Base-by-base conservation (phyloP, 768 basidiomycete species). In the Xerocomellus amylosporus region DNA sequence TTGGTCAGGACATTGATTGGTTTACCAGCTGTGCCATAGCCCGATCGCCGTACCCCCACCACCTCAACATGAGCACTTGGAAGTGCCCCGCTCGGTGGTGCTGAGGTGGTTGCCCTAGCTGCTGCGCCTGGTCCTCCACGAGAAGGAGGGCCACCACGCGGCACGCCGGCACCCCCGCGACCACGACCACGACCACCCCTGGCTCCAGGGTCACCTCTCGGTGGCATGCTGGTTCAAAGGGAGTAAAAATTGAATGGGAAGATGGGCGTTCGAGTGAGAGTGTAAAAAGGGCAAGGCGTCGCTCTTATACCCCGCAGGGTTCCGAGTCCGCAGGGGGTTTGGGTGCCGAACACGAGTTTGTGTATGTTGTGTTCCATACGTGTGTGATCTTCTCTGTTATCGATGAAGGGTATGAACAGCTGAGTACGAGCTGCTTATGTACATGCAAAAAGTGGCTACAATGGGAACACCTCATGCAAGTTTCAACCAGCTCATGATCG, bases 21-120 rank as follows among this genome's bases (percentile, higher is more conserved):
- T 22, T 67, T 73, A 4, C 89, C 90, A 10, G 76, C 74, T 0
- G 73, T 77, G 20, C 87, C 89, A 61, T 79, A 88, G 36, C 76
- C 79, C 28, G 86, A 79, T 38, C 90, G 77, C 61, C 79, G 85
- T 36, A 90, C 90, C 17, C 88, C 88, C 38, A 88, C 74, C 28
- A 85, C 76, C 43, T 68, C 55, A 46, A 82, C 71, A 60, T 80
- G 79, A 17, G 59, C 46, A 40, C 57, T 64, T 45, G 70, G 70
- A 26, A 71, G 64, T 42, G 62, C 55, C 33, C 62, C 63, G n/a
- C 65, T 76, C 13, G 76, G 70, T 14, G 73, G 40, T 64, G 40
- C 66, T 7, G 58, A 55, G 71, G 47, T 5, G 48, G 58, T 48
- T 30, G 59, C 50, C 22, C 58, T 48, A 39, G 49, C 50, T 36